Evolutionary conservation across 495 filamentous ascomycete species (phyloP), one percentile per base, ranked within the genome.

Genomic region (Choiromyces venosus): DNA sequence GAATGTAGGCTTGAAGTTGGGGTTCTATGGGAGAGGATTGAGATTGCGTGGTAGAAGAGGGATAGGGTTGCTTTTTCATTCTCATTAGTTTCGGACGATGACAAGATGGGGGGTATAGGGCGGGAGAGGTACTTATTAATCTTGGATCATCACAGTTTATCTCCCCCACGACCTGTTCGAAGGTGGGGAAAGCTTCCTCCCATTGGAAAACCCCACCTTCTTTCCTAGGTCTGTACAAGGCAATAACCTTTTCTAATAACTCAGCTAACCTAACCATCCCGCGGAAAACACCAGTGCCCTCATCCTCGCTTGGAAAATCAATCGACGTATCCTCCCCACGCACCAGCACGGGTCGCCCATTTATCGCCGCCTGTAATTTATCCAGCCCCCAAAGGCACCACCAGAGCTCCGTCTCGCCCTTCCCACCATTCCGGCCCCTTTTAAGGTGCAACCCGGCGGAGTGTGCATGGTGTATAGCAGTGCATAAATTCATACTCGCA

Each of bases 401-500:
- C 78, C 78, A 80, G 35, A 80, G 42, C 12, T 73, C 69, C 37
- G 36, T 46, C 46, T 79, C 78, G 2, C 69, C 74, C 33, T 42
- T 76, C 42, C 74, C 71, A 33, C 52, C 52, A 61, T 70, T 74
- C 25, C 71, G 71, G 8, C 19, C 12, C 35, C 71, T 67, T 35
- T 42, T 40, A 29, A 80, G 79, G 64, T 80, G 78, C 38, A 80
- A 65, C 7, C 78, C 78, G 14, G 79, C 66, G 2, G 78, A 76
- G 66, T 80, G 77, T 10, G 78, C 78, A 29, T 80, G 78, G 25
- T 80, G 78, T 35, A 86, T 85, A 6, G 85, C 85, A 64, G 84
- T 81, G 37, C 81, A 83, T 4, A 86, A 74, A 40, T 85, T 82
- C 71, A 85, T 82, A 29, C 84, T 85, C 40, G 85, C 84, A 12